Conservation (phyloP, 805 yeast species). For the Wickerhamia fluorescens region DNA sequence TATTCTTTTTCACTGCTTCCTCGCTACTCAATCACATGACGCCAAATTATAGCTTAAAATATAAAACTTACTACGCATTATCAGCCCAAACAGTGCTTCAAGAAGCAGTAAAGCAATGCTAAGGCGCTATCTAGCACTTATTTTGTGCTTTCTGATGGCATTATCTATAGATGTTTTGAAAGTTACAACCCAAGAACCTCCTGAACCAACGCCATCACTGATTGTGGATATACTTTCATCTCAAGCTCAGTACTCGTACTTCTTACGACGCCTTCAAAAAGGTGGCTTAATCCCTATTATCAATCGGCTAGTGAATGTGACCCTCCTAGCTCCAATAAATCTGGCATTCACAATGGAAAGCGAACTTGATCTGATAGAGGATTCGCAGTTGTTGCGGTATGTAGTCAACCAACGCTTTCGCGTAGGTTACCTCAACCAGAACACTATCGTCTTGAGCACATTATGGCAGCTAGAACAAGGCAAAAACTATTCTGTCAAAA, state of each 20-base stretch:
- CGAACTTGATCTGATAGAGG: conserved; percentile 3
- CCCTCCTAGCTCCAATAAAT: conserved; percentile 76
- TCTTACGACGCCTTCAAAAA: conserved; percentile 54
- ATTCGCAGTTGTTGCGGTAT: conserved; percentile 18
- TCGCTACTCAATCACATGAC: no score
- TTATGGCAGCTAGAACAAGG: conserved; percentile 11
- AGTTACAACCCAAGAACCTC: conserved; percentile 4
- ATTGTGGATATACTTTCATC: conserved; percentile 66
- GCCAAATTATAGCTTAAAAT: no score
- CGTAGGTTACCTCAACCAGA: conserved; percentile 20
- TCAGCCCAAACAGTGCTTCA: no score
- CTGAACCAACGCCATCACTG: conserved; percentile 26
- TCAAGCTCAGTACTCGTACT: conserved; percentile 59
- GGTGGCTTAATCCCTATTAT: conserved; percentile 56
- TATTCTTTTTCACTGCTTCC: no score
- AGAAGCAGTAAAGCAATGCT: no score
- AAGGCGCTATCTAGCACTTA: no score
- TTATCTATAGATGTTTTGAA: no score
- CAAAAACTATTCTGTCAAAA: conserved; percentile 13
- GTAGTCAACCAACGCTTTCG: conserved; percentile 26
- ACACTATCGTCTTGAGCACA: conserved; percentile 24
- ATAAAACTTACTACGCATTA: no score
- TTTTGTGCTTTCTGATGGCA: no score
- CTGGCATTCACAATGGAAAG: conserved; percentile 50
- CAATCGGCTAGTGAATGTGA: conserved; percentile 54